A percentile compares a stretch with the other conserved stretches of the same genome.
These are phyloP conservation scores for Kazachstania sp. DNA, from an alignment of 1,139 yeast genomes.

Conservation along the genomic window DNA sequence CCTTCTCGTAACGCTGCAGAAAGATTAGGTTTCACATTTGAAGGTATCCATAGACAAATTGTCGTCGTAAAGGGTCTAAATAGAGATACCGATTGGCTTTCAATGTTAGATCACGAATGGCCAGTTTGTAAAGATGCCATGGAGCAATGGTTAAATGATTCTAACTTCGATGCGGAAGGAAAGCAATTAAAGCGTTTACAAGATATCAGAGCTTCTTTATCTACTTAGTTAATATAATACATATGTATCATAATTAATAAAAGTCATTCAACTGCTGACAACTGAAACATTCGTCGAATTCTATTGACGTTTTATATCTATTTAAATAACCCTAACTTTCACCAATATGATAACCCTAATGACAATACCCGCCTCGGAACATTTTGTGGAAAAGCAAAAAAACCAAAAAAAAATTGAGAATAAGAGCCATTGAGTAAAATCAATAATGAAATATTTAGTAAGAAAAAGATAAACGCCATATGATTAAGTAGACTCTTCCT, in stretches of 20 bases:
- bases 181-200: not conserved
- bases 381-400: not conserved
- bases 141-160: slow-evolving; percentile 22
- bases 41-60: slow-evolving; percentile 30
- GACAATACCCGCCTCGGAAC: not conserved
- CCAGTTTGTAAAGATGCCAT: slow-evolving; percentile 17
- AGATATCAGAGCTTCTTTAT: not conserved
- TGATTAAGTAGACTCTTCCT: too few relatives aligned
- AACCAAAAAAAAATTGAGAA: not conserved
- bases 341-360: too few relatives aligned
- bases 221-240: not conserved
- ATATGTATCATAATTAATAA: not conserved
- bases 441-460: not conserved
- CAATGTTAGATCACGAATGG: slow-evolving; percentile 32
- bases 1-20: slow-evolving; percentile 29
- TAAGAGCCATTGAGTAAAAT: not conserved
- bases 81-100: slow-evolving; percentile 31
- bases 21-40: slow-evolving; percentile 29
- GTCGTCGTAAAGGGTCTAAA: slow-evolving; percentile 26
- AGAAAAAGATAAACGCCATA: too few relatives aligned
- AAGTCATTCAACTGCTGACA: too few relatives aligned
- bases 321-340: too few relatives aligned
- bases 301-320: too few relatives aligned
- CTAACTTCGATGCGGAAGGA: not conserved
- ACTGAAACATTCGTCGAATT: too few relatives aligned